Base-by-base conservation (phyloP, 2,329 filamentous ascomycete species). In the Cladosporium halotolerans region DNA sequence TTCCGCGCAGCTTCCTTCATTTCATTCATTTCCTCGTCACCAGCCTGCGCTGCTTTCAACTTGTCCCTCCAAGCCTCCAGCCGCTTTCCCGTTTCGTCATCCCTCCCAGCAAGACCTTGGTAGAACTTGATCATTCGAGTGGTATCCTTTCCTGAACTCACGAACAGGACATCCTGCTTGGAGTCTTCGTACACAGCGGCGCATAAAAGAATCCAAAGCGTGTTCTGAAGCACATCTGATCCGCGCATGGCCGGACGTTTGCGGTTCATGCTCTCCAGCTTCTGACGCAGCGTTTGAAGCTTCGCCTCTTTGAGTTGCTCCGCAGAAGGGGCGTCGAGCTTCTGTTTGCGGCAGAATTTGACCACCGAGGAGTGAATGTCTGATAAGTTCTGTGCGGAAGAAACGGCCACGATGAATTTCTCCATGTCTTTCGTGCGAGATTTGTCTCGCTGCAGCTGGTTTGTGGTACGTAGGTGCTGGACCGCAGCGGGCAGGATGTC, bases 61-160 rank as follows among this genome's bases (percentile, higher is more conserved):
- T 58, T 56, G 41, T 64, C 62, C 44, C 62, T 63, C 59, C 64
- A 67, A 9, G 48, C 45, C 10, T 61, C 60, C 42, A 69, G 47
- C 51, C 61, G 58, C 40, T 45, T 55, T 9, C 52, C 61, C 19
- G 57, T 55, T n/a, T 60, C 64, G 1, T 43, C 54, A 47, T 66
- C 58, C 4, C 59, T 61, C 16, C 33, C 48, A 8, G 31, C 2
- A 19, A 40, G 52, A 13, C 31, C 32, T 16, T 52, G 43, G 14
- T 47, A 47, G 28, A 54, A 44, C 11, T 62, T 65, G 43, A 70
- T 66, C 67, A 70, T 68, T 40, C 66, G 57, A 18, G 59, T 68
- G 3, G 68, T 69, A 46, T 70, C 67, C 48, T 65, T 68, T 8
- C 67, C 68, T 3, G 63, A 62, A 52, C 63, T 66, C 44, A 69